phyloP scores from a whole-genome alignment of 768 basidiomycete species.

The Mycena capillaripes region DNA sequence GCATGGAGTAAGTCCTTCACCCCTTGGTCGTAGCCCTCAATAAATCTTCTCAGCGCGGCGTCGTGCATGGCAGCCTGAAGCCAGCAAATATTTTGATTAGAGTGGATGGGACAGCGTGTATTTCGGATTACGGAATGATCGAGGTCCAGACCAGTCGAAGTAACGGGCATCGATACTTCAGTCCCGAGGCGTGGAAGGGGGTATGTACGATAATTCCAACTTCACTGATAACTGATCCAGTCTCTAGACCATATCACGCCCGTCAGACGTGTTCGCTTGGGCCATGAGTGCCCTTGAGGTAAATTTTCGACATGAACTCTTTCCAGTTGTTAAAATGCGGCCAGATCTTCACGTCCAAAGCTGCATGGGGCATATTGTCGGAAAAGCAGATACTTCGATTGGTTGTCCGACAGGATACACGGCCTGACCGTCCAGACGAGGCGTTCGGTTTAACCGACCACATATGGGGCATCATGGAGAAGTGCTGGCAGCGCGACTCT shows the following conservation, averaged over 20 bases:
- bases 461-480: slow-evolving; percentile 43
- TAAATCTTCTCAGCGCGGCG: slow-evolving; percentile 25
- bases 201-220: slow-evolving; percentile 26
- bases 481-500: slow-evolving; percentile 42
- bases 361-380: slow-evolving; percentile 43
- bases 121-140: slow-evolving; percentile 42
- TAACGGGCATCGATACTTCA: slow-evolving; percentile 42
- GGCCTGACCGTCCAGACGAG: slow-evolving; percentile 44
- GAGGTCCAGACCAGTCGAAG: slow-evolving; percentile 38
- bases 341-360: slow-evolving; percentile 41
- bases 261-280: slow-evolving; percentile 46
- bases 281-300: slow-evolving; percentile 46
- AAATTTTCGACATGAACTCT: not conserved
- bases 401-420: slow-evolving; percentile 40
- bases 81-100: slow-evolving; percentile 41
- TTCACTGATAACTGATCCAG: not conserved
- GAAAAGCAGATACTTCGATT: slow-evolving; percentile 44
- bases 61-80: slow-evolving; percentile 43
- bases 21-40: not conserved
- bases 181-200: slow-evolving; percentile 47
- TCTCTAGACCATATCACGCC: slow-evolving; percentile 37
- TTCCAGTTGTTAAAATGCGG: too few relatives aligned
- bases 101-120: slow-evolving; percentile 31
- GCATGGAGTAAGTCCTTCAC: slow-evolving; percentile 34
- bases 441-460: slow-evolving; percentile 38